Evolutionary conservation across 2,329 filamentous ascomycete genomes (phyloP).

Genomic region (Aspergillus ruber): DNA sequence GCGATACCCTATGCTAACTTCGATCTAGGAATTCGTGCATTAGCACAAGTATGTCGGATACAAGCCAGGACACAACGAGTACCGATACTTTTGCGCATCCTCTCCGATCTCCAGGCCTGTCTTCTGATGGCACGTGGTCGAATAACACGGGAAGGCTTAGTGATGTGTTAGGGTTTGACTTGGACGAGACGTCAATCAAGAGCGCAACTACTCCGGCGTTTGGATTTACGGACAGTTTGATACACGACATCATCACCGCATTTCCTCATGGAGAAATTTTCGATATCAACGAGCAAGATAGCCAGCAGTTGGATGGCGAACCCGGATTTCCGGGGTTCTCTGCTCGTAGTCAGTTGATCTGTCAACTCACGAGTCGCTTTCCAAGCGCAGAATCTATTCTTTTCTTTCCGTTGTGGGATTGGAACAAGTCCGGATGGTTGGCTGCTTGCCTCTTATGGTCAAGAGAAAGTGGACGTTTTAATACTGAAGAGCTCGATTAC

Average conservation of each 20-base stretch:
- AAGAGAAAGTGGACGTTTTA: constrained; percentile 11
- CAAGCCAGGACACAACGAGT: not conserved
- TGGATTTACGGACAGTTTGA: constrained; percentile 8
- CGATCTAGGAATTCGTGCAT: not conserved
- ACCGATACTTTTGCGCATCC: not conserved
- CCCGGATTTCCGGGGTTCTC: not conserved
- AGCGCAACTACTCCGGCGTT: not conserved
- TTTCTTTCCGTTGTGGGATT: constrained; percentile 31
- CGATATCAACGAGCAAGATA: constrained; percentile 3
- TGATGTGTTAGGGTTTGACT: constrained; percentile 7
- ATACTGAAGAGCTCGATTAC: constrained; percentile 26
- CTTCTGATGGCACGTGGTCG: constrained; percentile 5
- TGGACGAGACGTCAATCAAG: constrained; percentile 1
- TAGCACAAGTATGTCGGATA: not conserved
- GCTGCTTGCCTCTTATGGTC: constrained; percentile 26
- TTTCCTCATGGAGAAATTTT: constrained; percentile 13
- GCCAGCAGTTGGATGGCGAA: not conserved
- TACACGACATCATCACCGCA: constrained; percentile 11
- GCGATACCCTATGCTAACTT: not conserved
- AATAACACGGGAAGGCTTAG: constrained; percentile 8
- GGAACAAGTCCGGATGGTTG: constrained; percentile 27
- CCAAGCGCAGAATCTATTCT: constrained; percentile 20
- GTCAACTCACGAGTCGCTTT: constrained; percentile 6
- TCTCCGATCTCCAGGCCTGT: constrained; percentile 4
- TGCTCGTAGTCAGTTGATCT: not conserved